A percentile compares a stretch with the other conserved stretches of the same genome.
phyloP scores from a whole-genome alignment of 78 protist species.

The Dictyostelium brefeldianum region DNA sequence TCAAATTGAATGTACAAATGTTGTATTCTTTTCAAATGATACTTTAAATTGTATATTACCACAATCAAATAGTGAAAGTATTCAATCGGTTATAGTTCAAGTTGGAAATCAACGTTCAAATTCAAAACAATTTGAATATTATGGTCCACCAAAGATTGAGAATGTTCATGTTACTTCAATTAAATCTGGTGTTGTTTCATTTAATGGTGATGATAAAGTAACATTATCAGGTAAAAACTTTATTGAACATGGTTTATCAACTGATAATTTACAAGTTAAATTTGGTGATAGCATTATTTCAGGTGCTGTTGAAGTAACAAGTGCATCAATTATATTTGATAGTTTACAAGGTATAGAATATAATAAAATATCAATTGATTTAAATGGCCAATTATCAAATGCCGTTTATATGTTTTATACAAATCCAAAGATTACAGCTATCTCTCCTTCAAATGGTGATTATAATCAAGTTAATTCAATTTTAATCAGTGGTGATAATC shows the following conservation, averaged over 20 bases:
- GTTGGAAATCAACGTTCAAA: not conserved
- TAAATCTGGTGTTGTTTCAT: not conserved
- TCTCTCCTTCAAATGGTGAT: not conserved
- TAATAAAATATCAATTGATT: not conserved
- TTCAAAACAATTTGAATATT: not conserved
- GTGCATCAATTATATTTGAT: not conserved
- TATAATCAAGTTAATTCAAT: not conserved
- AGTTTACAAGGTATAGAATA: not conserved
- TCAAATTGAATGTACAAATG: slow-evolving; percentile 26
- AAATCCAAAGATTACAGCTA: not conserved
- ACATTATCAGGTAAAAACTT: slow-evolving; percentile 6
- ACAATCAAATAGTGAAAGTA: not conserved
- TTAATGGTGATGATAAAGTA: not conserved
- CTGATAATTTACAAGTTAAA: not conserved
- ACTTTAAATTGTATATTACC: not conserved
- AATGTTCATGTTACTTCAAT: not conserved
- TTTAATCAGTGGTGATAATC: not conserved
- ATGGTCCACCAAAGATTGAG: slow-evolving; percentile 51
- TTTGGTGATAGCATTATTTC: no score
- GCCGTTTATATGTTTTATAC: not conserved
- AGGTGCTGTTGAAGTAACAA: no score
- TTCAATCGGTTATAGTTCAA: not conserved
- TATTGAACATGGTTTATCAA: not conserved
- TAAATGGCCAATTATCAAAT: not conserved
- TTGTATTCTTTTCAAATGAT: not conserved